Conservation (phyloP, 495 filamentous ascomycete species). For the Thermothielavioides terrestris region DNA sequence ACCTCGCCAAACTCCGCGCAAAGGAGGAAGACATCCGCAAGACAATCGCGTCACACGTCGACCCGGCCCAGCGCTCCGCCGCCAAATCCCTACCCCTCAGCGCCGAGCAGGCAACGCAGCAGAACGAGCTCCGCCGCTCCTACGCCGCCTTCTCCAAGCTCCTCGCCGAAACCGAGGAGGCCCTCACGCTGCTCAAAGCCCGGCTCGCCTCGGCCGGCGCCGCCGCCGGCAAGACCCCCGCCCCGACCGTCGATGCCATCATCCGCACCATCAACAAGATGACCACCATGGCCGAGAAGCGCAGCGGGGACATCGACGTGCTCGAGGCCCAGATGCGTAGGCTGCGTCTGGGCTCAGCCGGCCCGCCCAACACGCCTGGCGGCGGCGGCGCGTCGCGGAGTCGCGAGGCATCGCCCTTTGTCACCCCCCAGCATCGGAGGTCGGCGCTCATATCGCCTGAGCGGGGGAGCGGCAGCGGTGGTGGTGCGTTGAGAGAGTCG, state of each 20-base stretch:
- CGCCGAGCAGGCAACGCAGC: conserved; percentile 70
- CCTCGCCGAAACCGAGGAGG: conserved; percentile 71
- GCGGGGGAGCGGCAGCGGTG: conserved; percentile 14
- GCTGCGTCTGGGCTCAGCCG: conserved; percentile 47
- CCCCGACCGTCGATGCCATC: conserved; percentile 84
- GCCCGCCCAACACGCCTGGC: conserved; percentile 14
- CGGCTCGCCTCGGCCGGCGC: conserved; percentile 54
- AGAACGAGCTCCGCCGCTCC: conserved; percentile 67
- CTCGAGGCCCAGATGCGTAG: conserved; percentile 76
- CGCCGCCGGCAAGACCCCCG: conserved; percentile 35
- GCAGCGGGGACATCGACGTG: conserved; percentile 76
- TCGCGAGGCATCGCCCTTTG: conserved; percentile 52
- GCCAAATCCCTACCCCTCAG: conserved; percentile 64
- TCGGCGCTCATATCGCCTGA: conserved; percentile 49
- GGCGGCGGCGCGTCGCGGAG: conserved; percentile 39
- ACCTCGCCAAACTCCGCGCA: conserved; percentile 55
- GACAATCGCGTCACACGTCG: conserved; percentile 50
- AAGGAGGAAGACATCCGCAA: conserved; percentile 68
- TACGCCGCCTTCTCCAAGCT: conserved; percentile 61
- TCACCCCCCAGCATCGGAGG: conserved; percentile 46
- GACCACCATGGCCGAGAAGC: conserved; percentile 83
- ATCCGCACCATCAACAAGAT: conserved; percentile 84
- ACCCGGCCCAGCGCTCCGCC: conserved; percentile 53
- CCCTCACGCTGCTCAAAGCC: conserved; percentile 69
- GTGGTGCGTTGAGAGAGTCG: conserved; percentile 30